A percentile compares a stretch with the other conserved stretches of the same genome.
phyloP scores from a whole-genome alignment of 1,284 basidiomycete genomes.

The Bondarzewia mesenterica region DNA sequence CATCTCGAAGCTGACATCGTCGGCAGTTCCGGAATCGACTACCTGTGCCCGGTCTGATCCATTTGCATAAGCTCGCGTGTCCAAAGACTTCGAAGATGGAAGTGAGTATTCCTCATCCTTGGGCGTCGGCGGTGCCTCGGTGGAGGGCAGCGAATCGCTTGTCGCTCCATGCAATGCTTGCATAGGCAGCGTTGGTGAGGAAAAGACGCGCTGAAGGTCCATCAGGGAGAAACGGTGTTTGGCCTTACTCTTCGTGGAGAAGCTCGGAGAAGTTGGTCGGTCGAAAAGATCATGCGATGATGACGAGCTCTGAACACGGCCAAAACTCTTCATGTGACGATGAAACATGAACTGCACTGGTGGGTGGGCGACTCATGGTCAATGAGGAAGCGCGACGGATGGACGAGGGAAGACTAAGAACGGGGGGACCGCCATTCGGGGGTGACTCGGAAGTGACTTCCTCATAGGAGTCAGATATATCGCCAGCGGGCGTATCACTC shows the following conservation, averaged over 20 bases:
- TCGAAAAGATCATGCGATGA: too few species aligned
- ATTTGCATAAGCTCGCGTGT: too few species aligned
- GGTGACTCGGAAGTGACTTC: not conserved
- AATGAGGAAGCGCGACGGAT: not conserved
- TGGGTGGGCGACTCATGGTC: too few species aligned
- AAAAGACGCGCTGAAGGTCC: slow-evolving; percentile 12
- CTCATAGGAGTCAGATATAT: not conserved
- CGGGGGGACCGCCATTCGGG: not conserved
- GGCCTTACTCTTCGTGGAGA: slow-evolving; percentile 4
- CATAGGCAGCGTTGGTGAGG: slow-evolving; percentile 1
- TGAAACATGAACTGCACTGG: too few species aligned
- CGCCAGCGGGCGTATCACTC: not conserved
- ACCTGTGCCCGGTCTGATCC: too few species aligned
- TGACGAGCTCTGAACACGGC: too few species aligned
- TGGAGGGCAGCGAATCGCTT: slow-evolving; percentile 8
- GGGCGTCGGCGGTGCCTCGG: slow-evolving; percentile 5
- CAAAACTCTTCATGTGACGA: too few species aligned
- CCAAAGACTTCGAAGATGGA: not conserved
- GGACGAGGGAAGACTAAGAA: not conserved
- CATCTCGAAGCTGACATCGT: slow-evolving; percentile 48
- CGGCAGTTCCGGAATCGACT: not conserved
- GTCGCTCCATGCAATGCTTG: not conserved
- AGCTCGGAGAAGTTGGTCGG: slow-evolving; percentile 11
- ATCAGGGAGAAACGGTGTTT: slow-evolving; percentile 13
- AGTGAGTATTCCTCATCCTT: not conserved